These are phyloP conservation scores for Paxillus ammoniavirescens DNA, from an alignment of 768 basidiomycete genomes.

Conservation along the genomic window DNA sequence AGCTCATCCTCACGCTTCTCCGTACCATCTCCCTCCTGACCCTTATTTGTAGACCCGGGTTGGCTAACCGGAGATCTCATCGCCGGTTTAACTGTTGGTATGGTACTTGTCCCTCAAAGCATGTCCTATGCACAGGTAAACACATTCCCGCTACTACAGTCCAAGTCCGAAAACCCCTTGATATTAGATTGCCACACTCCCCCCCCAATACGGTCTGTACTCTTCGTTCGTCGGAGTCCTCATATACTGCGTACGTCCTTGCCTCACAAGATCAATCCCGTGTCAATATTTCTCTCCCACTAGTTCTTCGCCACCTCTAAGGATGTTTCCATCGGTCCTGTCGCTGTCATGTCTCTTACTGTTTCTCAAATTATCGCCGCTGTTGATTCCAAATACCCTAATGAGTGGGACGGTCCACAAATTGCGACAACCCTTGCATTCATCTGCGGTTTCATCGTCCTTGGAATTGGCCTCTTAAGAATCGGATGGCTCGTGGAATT, in stretches of 20 bases:
- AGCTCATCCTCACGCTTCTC: constrained; percentile 23
- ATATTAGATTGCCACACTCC: constrained; percentile 75
- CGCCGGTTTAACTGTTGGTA: constrained; percentile 90
- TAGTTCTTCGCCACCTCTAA: constrained; percentile 96
- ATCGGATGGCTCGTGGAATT: constrained; percentile 96
- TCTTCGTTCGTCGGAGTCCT: constrained; percentile 89
- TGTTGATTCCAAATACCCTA: constrained; percentile 53
- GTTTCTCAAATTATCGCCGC: constrained; percentile 75
- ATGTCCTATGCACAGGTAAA: constrained; percentile 83
- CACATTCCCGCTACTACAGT: background rate
- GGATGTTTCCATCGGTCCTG: constrained; percentile 99
- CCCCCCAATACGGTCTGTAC: constrained; percentile 88
- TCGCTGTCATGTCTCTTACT: constrained; percentile 96
- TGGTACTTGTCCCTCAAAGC: constrained; percentile 92
- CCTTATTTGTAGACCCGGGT: constrained; percentile 49
- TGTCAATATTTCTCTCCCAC: background rate
- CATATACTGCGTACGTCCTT: constrained; percentile 68
- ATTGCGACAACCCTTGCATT: constrained; percentile 88
- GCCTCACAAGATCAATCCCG: background rate
- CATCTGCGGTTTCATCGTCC: constrained; percentile 87
- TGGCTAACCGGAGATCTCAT: constrained; percentile 88
- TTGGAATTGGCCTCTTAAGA: constrained; percentile 85
- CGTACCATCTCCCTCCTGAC: constrained; percentile 1
- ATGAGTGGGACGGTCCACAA: constrained; percentile 58
- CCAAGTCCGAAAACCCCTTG: background rate